Percentiles rank a stretch among this genome's conserved stretches.
Conservation (phyloP, 352 stramenopile genomes). For the Globisporangium emineosum region DNA sequence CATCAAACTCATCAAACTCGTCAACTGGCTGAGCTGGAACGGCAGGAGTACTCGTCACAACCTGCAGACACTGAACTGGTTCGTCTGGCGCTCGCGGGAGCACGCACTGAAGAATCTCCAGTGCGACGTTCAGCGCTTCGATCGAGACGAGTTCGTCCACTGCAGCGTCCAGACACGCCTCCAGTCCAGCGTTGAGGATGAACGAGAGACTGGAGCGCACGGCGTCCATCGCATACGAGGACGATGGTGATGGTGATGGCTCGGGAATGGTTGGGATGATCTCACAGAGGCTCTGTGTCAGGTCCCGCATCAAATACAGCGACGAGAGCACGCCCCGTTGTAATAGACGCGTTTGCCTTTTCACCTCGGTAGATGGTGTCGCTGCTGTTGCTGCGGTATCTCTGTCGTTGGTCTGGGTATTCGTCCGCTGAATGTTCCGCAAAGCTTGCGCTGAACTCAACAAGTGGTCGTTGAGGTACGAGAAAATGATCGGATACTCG, state of each 20-base stretch:
- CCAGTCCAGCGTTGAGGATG: conserved; percentile 41
- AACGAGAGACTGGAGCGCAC: conserved; percentile 36
- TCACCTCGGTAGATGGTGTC: neutral
- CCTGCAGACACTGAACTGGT: conserved; percentile 23
- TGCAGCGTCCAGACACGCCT: conserved; percentile 40
- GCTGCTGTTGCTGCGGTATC: too few relatives aligned
- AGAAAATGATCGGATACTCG: conserved; percentile 54
- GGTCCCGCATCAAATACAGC: conserved; percentile 44
- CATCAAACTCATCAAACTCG: conserved; percentile 51
- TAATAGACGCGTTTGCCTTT: conserved; percentile 20
- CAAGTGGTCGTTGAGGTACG: conserved; percentile 40
- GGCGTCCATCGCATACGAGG: conserved; percentile 21
- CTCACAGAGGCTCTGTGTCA: conserved; percentile 29
- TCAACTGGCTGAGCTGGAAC: neutral
- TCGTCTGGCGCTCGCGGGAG: conserved; percentile 31
- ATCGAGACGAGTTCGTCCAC: conserved; percentile 28
- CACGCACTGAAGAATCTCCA: conserved; percentile 58
- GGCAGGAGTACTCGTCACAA: neutral
- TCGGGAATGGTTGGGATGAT: conserved; percentile 19
- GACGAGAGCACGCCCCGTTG: conserved; percentile 34
- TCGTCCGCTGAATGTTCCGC: conserved; percentile 5
- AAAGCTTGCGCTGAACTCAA: conserved; percentile 23
- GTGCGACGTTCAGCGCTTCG: conserved; percentile 35
- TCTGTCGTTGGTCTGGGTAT: neutral
- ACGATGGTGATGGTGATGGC: conserved; percentile 7